Conservation (phyloP, 2,329 filamentous ascomycete genomes). For the Penicillium griseofulvum region DNA sequence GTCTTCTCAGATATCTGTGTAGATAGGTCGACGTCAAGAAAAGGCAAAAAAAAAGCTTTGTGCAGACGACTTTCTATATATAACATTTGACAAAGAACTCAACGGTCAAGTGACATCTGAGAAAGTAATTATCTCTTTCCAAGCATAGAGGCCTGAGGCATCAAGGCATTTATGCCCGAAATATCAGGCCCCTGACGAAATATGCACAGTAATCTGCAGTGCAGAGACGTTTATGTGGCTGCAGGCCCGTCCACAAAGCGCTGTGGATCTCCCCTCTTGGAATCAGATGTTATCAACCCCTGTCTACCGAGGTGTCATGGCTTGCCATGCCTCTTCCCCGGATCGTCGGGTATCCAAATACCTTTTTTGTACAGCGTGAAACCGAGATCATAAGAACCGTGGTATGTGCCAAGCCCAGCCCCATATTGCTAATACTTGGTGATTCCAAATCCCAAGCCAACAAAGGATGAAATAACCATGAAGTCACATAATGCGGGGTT, state of each 20-base stretch:
- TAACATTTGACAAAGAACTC: not conserved
- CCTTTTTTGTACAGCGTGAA: not conserved
- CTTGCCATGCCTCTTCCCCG: not conserved
- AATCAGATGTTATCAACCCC: not conserved
- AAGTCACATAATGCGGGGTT: conserved; percentile 6
- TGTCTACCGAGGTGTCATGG: not conserved
- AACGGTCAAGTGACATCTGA: not conserved
- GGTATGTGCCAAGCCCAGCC: too few species aligned
- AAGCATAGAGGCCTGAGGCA: not conserved
- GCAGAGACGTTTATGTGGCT: not conserved
- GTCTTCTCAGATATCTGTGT: too few species aligned
- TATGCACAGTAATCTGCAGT: not conserved
- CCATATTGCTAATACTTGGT: not conserved
- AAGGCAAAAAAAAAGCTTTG: too few species aligned
- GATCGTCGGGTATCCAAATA: not conserved
- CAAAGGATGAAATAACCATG: not conserved
- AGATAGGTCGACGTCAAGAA: too few species aligned
- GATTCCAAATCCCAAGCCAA: not conserved
- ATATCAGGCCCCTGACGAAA: not conserved
- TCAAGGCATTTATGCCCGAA: not conserved
- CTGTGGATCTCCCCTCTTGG: not conserved
- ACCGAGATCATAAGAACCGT: too few species aligned
- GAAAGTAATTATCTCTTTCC: too few species aligned
- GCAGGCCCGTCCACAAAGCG: not conserved
- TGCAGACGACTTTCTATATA: too few species aligned